Conservation (phyloP, 2,329 filamentous ascomycete species). For the Colletotrichum kahawae region DNA sequence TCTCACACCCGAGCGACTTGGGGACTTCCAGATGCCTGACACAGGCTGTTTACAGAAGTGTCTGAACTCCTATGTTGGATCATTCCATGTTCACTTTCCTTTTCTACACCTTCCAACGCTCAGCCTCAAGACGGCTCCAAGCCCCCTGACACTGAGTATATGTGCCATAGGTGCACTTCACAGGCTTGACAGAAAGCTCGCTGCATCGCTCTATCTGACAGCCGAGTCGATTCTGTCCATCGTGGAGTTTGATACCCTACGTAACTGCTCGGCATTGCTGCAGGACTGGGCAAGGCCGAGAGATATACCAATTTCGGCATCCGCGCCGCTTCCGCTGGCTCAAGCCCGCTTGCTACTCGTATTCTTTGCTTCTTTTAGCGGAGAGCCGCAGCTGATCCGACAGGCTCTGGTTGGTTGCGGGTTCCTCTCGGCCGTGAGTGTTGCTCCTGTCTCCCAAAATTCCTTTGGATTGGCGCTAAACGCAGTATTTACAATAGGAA, state of each 20-base stretch:
- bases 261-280: not conserved
- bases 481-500: not conserved
- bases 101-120: not conserved
- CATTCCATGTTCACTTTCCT: not conserved
- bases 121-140: not conserved
- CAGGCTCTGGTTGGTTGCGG: not conserved
- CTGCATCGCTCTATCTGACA: not conserved
- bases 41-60: not conserved
- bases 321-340: not conserved
- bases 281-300: not conserved
- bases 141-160: not conserved
- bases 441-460: accelerated
- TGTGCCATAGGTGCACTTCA: not conserved
- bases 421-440: not conserved
- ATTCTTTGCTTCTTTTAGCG: not conserved
- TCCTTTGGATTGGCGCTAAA: not conserved
- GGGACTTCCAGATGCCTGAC: not conserved
- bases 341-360: not conserved
- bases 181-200: not conserved
- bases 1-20: not conserved
- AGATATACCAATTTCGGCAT: not conserved
- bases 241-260: not conserved
- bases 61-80: not conserved
- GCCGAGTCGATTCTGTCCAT: not conserved
- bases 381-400: not conserved